Evolutionary conservation across 805 yeast genomes (phyloP).

Genomic region (Wickerhamiella alocasiicola): DNA sequence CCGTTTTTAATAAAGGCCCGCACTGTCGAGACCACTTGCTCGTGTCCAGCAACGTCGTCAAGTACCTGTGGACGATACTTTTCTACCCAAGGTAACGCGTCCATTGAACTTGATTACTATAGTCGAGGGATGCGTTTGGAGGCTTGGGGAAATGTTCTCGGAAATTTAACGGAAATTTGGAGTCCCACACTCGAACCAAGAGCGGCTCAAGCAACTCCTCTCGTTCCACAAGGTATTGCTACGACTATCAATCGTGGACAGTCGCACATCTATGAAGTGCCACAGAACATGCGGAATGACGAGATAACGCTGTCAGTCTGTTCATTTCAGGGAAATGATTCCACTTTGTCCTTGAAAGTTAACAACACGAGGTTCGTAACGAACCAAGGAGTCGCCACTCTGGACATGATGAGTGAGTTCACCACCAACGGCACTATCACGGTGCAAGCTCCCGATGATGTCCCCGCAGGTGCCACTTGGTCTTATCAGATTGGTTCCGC

Average conservation of each 20-base stretch:
- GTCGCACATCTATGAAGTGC: constrained; percentile 21
- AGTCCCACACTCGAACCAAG: background rate
- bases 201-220: constrained; percentile 6
- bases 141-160: too few species aligned
- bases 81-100: constrained; percentile 50
- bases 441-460: constrained; percentile 12
- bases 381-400: background rate
- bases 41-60: constrained; percentile 86
- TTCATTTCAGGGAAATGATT: background rate
- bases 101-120: background rate
- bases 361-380: constrained; percentile 2
- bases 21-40: constrained; percentile 72
- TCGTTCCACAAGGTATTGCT: constrained; percentile 5
- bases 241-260: constrained; percentile 10
- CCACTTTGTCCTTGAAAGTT: background rate
- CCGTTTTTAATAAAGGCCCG: constrained; percentile 74
- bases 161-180: background rate
- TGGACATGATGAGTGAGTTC: background rate
- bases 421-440: constrained; percentile 10
- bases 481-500: constrained; percentile 48
- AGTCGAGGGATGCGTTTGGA: too few species aligned
- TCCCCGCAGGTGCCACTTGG: constrained; percentile 32
- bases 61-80: constrained; percentile 80
- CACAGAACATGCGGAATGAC: constrained; percentile 16
- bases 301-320: constrained; percentile 13